Evolutionary conservation across 176 grass and related monocot species (phyloP).

Genomic region (Musa beccarii): DNA sequence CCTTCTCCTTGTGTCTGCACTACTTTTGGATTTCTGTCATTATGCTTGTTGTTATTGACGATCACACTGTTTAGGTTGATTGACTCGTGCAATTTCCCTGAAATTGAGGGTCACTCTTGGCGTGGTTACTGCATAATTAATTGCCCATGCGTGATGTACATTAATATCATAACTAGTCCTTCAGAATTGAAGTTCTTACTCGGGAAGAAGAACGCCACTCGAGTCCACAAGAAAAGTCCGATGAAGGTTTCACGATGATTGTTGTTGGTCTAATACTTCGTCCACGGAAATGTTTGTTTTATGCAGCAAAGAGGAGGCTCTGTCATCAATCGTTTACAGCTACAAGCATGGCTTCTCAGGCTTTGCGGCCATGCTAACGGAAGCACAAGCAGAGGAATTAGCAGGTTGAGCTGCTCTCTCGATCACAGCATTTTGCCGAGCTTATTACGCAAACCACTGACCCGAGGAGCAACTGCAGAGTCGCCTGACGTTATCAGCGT

Average conservation of each 20-base stretch:
- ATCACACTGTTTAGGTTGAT: too few relatives aligned
- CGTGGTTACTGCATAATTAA: too few relatives aligned
- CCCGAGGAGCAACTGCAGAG: constrained; percentile 9
- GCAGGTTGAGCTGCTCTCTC: background rate
- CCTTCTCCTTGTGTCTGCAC: background rate
- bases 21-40: too few relatives aligned
- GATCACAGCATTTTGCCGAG: background rate
- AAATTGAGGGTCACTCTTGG: too few relatives aligned
- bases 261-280: background rate
- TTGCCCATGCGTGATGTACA: too few relatives aligned
- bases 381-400: constrained; percentile 9
- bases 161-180: too few relatives aligned
- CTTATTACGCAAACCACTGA: background rate
- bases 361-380: constrained; percentile 19
- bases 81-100: too few relatives aligned
- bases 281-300: background rate
- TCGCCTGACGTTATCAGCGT: constrained; percentile 30
- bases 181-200: too few relatives aligned
- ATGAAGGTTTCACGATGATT: too few relatives aligned
- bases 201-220: too few relatives aligned
- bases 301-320: constrained; percentile 1
- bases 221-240: too few relatives aligned
- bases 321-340: constrained; percentile 13
- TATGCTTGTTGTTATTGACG: too few relatives aligned
- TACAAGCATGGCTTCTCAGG: constrained; percentile 29